Evolutionary conservation across 768 basidiomycete species (phyloP).

Genomic region (Podaxis rugospora): DNA sequence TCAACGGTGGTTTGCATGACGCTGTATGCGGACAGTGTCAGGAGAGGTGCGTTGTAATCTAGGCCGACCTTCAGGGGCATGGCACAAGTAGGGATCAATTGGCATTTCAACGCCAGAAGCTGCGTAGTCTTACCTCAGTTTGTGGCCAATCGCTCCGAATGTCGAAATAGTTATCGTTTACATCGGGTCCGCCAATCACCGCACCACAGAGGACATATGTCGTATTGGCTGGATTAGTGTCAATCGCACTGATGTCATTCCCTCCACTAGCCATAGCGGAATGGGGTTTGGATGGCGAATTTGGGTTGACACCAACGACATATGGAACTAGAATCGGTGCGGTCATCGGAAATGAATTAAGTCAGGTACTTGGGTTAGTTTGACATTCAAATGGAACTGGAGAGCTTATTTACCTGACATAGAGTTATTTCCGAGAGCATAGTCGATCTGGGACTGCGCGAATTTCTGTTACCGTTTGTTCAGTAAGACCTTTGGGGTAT

Average conservation of each 20-base stretch:
- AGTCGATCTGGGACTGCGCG: slow-evolving; percentile 75
- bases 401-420: slow-evolving; percentile 59
- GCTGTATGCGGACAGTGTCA: slow-evolving; percentile 80
- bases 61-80: slow-evolving; percentile 51
- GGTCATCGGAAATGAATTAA: not conserved
- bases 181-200: slow-evolving; percentile 83
- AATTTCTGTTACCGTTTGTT: slow-evolving; percentile 43
- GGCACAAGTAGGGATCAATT: not conserved
- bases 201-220: slow-evolving; percentile 83
- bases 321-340: slow-evolving; percentile 54
- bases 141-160: slow-evolving; percentile 88
- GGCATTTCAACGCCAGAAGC: not conserved
- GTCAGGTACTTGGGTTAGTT: not conserved
- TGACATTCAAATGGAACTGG: not conserved
- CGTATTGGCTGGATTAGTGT: slow-evolving; percentile 67
- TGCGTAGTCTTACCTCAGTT: slow-evolving; percentile 55
- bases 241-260: slow-evolving; percentile 58
- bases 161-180: slow-evolving; percentile 73
- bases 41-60: slow-evolving; percentile 87
- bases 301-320: slow-evolving; percentile 85
- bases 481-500: not conserved
- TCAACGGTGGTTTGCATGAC: slow-evolving; percentile 63
- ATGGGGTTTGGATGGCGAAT: slow-evolving; percentile 88
- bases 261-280: slow-evolving; percentile 88
- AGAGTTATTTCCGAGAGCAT: slow-evolving; percentile 83